Evolutionary conservation across 2,329 filamentous ascomycete genomes (phyloP), one percentile per base, ranked within the genome.

Genomic region (Nemania serpens): DNA sequence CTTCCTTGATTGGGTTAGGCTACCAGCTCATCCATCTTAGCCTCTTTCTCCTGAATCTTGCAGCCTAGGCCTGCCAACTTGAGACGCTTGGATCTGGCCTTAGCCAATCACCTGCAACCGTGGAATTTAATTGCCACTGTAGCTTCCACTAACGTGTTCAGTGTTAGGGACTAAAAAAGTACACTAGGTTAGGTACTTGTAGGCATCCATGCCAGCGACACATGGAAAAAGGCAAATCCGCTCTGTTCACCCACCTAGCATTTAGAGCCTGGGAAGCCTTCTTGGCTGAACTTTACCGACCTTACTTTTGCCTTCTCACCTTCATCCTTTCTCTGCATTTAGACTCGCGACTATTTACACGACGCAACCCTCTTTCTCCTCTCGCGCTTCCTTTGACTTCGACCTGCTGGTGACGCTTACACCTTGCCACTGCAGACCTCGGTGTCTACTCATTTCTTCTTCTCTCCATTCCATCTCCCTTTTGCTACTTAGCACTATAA

Each of bases 401-500:
- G 15, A 54, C 37, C 48, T 61, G 49, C 49, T 54, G 52, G 33
- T 46, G 41, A 33, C n/a, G n/a, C n/a, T n/a, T n/a, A n/a, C n/a
- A n/a, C n/a, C n/a, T n/a, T n/a, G n/a, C n/a, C n/a, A n/a, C n/a
- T 36, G 50, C 52, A 17, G 51, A 33, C 43, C 54, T 36, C 33
- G 6, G 13, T 17, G 42, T 54, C 49, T 60, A 61, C 58, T 47
- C 49, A 10, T 39, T 41, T 18, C 3, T 58, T 61, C 58, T 61
- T 52, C 42, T 58, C 55, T 51, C 58, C 57, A 42, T 22, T 42
- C 55, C 52, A 34, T 36, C 45, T 50, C 53, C 54, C 57, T 36
- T 49, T 66, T 63, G 61, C 60, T 61, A 39, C 5, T 18, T 17
- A 33, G n/a, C 39, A 42, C 22, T 58, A 55, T 52, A 54, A 53